Evolutionary conservation across 257 asterid species (phyloP), one percentile per base, ranked within the genome.

Genomic region (Mitragyna speciosa): DNA sequence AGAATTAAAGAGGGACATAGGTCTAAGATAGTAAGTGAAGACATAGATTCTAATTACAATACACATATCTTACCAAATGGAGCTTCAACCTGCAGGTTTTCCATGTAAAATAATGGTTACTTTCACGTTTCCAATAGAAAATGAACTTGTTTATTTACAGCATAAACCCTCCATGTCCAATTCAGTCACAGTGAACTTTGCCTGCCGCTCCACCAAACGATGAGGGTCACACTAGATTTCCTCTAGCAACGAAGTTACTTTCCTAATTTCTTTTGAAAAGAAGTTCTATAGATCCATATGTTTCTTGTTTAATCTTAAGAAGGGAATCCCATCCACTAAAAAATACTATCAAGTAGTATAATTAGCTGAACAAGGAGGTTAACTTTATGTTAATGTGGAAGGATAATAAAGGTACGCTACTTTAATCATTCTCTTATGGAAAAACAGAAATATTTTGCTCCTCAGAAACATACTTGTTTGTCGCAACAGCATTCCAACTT

Each of bases 401-500:
- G 56, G 10, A 9, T 22, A 70, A 22, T 11, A 24, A 47, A 45
- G 24, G 24, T 12, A 47, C 41, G n/a, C 41, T 19, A 33, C 4
- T 36, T 7, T 43, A 8, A 43, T 41, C 67, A 79, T 31, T 48
- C n/a, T 75, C 30, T 48, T 33, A 66, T 56, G 26, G 16, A 20
- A 72, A 76, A n/a, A 45, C n/a, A 56, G 63, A 52, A 4, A 56
- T 30, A 33, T 3, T n/a, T 49, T 67, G 70, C 48, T 7, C 15
- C 20, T 36, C 24, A 52, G 39, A 22, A 2, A 83, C 91, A 0
- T 90, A 95, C 99, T 90, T 90, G 92, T 93, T 95, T 65, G 99
- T 89, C 11, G 99, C 97, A 2, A 96, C 92, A 82, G 87, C 94
- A 81, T 92, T 91, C 99, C 99, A 95, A 66, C 97, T 87, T 68